These are phyloP conservation scores for Rubia balearica DNA, from an alignment of 305 asterid species.

Conservation along the genomic window DNA sequence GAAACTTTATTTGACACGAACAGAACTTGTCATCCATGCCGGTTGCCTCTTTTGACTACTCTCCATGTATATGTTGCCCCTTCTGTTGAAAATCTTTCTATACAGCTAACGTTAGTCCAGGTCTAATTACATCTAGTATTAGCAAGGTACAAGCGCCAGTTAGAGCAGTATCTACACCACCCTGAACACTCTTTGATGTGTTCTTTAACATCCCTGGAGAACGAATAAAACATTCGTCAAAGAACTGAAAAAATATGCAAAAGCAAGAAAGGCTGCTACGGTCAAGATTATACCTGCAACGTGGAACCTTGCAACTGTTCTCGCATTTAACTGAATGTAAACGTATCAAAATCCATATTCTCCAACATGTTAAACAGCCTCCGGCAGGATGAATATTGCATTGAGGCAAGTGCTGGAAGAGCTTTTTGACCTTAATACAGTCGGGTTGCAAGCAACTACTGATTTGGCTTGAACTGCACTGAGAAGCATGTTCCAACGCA, in stretches of 20 bases:
- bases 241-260: background rate
- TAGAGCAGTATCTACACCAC: background rate
- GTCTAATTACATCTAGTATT: background rate
- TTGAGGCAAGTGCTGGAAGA: constrained; percentile 28
- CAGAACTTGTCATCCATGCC: background rate
- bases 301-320: constrained; percentile 40
- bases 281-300: constrained; percentile 34
- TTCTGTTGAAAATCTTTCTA: background rate
- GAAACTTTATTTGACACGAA: constrained; percentile 9
- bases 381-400: constrained; percentile 28
- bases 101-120: background rate
- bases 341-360: constrained; percentile 31
- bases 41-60: background rate
- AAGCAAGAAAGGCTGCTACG: background rate
- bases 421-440: constrained; percentile 26
- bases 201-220: constrained; percentile 17
- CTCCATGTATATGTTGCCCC: background rate
- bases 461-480: constrained; percentile 24
- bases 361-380: constrained; percentile 36
- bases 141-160: background rate
- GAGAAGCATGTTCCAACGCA: constrained; percentile 36
- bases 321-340: constrained; percentile 37
- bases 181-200: background rate
- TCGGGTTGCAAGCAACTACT: constrained; percentile 32
- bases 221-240: background rate